phyloP scores from a whole-genome alignment of 345 rosid genomes.

The Hevea brasiliensis region DNA sequence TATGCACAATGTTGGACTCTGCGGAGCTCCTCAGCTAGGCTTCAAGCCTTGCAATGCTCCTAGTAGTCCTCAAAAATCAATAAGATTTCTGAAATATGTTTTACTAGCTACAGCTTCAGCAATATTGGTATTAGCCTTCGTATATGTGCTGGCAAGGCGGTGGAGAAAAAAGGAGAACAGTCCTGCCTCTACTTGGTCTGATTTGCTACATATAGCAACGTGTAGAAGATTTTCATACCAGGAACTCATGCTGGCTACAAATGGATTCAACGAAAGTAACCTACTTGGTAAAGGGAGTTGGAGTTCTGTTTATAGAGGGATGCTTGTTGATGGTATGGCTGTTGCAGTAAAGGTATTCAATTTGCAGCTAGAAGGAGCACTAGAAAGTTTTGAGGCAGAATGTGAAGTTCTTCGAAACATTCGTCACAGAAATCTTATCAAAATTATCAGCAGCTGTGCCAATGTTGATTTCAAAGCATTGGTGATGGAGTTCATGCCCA shows the following conservation, averaged over 20 bases:
- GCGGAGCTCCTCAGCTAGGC: background rate
- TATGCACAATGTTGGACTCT: background rate
- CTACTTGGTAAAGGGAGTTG: constrained; percentile 1
- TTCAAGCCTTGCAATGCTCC: background rate
- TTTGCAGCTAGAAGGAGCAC: background rate
- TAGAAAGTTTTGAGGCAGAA: constrained; percentile 1
- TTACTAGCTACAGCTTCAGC: too few relatives aligned
- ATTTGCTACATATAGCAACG: too few relatives aligned
- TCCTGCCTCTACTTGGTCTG: too few relatives aligned
- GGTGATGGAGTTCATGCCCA: too few relatives aligned
- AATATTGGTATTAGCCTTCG: too few relatives aligned
- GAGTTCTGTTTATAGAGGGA: constrained; percentile 6
- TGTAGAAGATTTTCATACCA: background rate
- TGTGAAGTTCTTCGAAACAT: background rate
- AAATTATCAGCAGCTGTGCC: background rate
- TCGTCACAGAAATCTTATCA: constrained; percentile 2
- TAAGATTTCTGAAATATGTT: too few relatives aligned
- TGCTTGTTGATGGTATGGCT: background rate
- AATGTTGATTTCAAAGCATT: background rate
- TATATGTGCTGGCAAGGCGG: too few relatives aligned
- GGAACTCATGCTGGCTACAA: background rate
- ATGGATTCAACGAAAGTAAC: constrained; percentile 5
- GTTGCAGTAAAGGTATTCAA: constrained; percentile 9
- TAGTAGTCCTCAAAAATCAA: too few relatives aligned
- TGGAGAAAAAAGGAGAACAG: too few relatives aligned